Evolutionary conservation across 2,329 filamentous ascomycete species (phyloP), one percentile per base, ranked within the genome.

Genomic region (Massarina eburnea): DNA sequence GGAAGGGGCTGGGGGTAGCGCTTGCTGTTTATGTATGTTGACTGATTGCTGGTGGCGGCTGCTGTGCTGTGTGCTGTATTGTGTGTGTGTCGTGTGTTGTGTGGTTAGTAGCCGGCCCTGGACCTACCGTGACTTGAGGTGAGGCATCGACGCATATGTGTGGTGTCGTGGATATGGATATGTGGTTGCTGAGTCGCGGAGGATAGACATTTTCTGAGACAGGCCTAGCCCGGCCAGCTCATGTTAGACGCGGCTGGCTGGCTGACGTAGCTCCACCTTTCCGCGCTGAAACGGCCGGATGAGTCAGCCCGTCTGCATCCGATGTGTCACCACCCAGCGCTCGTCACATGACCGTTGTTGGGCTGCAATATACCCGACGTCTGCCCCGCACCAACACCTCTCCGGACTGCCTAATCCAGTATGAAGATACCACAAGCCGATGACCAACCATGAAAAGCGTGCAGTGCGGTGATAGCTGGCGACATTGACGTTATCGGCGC

Each of bases 351-450:
- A n/a, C n/a, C n/a, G n/a, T n/a, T n/a, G n/a, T n/a, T n/a, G n/a
- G n/a, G n/a, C n/a, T n/a, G n/a, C n/a, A n/a, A n/a, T n/a, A n/a
- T n/a, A n/a, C n/a, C n/a, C n/a, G n/a, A n/a, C n/a, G n/a, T 54
- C 42, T 44, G 45, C 54, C 51, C 51, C 54, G 49, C 54, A 39
- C 40, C 39, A 26, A 32, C 47, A 49, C 48, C 55, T 45, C 41
- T 48, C n/a, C 45, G 48, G 67, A 64, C 66, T 69, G 59, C 66
- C 64, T 17, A 40, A 57, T 55, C 26, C 43, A 61, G 66, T 52
- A 54, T 57, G 54, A 54, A 45, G 53, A 39, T 58, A 41, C 47
- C 30, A 34, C 34, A 38, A 43, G 40, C 30, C 8, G 36, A 14
- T 30, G 27, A 30, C n/a, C 27, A 30, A 30, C 27, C 12, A 30